Percentiles rank a stretch among this genome's conserved stretches.
These are phyloP conservation scores for Vitis hybrid DNA, from an alignment of 177 flowering plant species.

Conservation along the genomic window DNA sequence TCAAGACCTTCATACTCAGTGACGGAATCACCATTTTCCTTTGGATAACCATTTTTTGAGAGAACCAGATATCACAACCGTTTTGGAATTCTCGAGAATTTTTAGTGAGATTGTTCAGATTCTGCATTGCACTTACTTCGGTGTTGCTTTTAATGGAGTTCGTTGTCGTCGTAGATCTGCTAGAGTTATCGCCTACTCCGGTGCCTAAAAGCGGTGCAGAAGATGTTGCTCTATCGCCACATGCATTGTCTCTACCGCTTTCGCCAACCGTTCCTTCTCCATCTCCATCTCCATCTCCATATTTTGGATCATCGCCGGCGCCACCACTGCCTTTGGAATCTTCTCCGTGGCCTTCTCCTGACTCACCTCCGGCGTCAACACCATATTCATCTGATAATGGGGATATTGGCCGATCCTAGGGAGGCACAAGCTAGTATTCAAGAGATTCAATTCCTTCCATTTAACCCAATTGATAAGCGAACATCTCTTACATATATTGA, in stretches of 20 bases:
- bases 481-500: conserved; percentile 61
- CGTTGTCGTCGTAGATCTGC: conserved; percentile 15
- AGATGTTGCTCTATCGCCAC: conserved; percentile 11
- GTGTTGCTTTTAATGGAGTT: conserved; percentile 9
- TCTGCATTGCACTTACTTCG: conserved; percentile 8
- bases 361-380: conserved; percentile 18
- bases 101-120: conserved; percentile 6
- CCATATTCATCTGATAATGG: conserved; percentile 48
- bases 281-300: background rate
- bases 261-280: conserved; percentile 10
- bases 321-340: background rate
- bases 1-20: no score
- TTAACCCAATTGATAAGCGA: conserved; percentile 54
- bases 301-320: background rate
- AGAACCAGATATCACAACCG: no score
- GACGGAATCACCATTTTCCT: no score
- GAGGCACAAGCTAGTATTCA: conserved; percentile 57
- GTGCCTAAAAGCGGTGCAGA: conserved; percentile 5
- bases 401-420: conserved; percentile 62
- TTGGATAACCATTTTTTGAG: no score
- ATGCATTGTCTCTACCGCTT: conserved; percentile 12
- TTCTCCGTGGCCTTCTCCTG: conserved; percentile 11
- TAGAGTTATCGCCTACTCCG: conserved; percentile 9
- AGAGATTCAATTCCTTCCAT: conserved; percentile 61
- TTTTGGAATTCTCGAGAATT: no score